Percentiles rank a stretch among this genome's conserved stretches.
Evolutionary conservation across 1,284 basidiomycete genomes (phyloP).

Genomic region (Apiotrichum gracile): DNA sequence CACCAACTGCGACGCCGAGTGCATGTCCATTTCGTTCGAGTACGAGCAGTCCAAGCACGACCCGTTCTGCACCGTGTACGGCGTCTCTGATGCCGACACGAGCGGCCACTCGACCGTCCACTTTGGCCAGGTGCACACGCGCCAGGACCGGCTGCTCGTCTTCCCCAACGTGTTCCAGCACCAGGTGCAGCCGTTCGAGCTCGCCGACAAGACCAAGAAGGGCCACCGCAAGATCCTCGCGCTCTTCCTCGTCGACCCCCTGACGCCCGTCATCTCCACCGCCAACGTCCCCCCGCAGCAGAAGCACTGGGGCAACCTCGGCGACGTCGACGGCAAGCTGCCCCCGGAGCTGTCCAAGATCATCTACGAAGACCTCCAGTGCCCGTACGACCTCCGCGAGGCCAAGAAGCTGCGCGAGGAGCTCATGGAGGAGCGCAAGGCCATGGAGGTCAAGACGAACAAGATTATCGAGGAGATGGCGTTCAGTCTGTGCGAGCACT

Average conservation of each 20-base stretch:
- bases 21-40: background rate
- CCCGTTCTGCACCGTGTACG: constrained; percentile 1
- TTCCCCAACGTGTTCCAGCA: constrained; percentile 3
- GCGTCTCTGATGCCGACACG: background rate
- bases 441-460: background rate
- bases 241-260: constrained; percentile 14
- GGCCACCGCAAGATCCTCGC: constrained; percentile 18
- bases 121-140: background rate
- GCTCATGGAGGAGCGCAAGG: constrained; percentile 16
- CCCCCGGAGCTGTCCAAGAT: constrained; percentile 10
- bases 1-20: background rate
- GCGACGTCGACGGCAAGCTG: background rate
- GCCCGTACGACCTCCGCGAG: constrained; percentile 8
- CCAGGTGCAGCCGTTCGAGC: background rate
- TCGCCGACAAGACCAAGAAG: background rate
- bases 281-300: constrained; percentile 9
- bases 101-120: background rate
- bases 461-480: background rate
- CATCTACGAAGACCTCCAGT: constrained; percentile 8
- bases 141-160: background rate
- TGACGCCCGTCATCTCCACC: constrained; percentile 1
- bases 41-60: constrained; percentile 8
- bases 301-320: constrained; percentile 1
- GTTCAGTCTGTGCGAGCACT: constrained; percentile 17
- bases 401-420: constrained; percentile 13